phyloP scores from a whole-genome alignment of 768 basidiomycete species.

The Russula vinacea region DNA sequence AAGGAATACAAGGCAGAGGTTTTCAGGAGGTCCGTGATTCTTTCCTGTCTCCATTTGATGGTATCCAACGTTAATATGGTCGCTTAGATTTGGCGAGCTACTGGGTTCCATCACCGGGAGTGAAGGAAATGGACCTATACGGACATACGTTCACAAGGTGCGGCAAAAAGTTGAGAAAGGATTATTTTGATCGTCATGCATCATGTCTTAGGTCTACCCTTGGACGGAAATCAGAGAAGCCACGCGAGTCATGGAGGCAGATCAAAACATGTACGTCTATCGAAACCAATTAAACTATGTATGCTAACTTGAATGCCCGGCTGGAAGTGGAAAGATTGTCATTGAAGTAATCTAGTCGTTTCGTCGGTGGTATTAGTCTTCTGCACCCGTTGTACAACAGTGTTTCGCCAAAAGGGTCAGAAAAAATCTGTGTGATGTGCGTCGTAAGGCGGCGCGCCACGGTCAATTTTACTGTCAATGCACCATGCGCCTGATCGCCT shows the following conservation, averaged over 20 bases:
- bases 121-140: slow-evolving; percentile 50
- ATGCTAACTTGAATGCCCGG: slow-evolving; percentile 2
- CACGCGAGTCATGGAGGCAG: slow-evolving; percentile 79
- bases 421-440: background rate
- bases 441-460: background rate
- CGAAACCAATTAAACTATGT: background rate
- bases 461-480: background rate
- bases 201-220: slow-evolving; percentile 59
- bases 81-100: slow-evolving; percentile 53
- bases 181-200: slow-evolving; percentile 5
- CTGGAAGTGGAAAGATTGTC: slow-evolving; percentile 34
- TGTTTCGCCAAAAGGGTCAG: background rate
- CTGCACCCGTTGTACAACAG: background rate
- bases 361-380: background rate
- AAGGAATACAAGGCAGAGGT: slow-evolving; percentile 75
- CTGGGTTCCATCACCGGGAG: slow-evolving; percentile 57
- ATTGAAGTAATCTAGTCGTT: slow-evolving; percentile 30
- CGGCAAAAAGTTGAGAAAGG: background rate
- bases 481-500: background rate
- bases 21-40: slow-evolving; percentile 47
- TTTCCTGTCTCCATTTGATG: background rate
- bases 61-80: slow-evolving; percentile 18
- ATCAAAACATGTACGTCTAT: slow-evolving; percentile 49
- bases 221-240: slow-evolving; percentile 80
- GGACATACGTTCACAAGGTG: slow-evolving; percentile 77